These are phyloP conservation scores for Sporothrix schenckii DNA, from an alignment of 2,329 filamentous ascomycete genomes.

Conservation along the genomic window DNA sequence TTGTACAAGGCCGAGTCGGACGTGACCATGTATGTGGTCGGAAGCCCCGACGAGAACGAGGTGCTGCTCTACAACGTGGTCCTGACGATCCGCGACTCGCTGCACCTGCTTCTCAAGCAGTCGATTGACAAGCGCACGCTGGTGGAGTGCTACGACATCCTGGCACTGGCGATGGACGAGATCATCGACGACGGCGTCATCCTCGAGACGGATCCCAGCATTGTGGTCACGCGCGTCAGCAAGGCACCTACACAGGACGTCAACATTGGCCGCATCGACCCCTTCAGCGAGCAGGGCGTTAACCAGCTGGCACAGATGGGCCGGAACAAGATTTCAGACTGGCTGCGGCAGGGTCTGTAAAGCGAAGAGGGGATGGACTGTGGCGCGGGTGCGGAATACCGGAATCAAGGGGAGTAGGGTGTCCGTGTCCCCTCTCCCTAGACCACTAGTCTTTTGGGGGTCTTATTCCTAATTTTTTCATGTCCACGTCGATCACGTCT, in stretches of 20 bases:
- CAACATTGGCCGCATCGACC: slow-evolving; percentile 89
- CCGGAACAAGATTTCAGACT: slow-evolving; percentile 86
- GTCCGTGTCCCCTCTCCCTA: not conserved
- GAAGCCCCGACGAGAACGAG: slow-evolving; percentile 91
- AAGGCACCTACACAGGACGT: slow-evolving; percentile 88
- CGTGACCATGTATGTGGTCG: slow-evolving; percentile 91
- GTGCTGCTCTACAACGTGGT: slow-evolving; percentile 94
- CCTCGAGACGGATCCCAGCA: slow-evolving; percentile 93
- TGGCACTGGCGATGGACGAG: slow-evolving; percentile 92
- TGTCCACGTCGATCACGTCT: slow-evolving; percentile 4
- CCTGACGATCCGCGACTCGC: slow-evolving; percentile 82
- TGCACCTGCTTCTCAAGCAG: slow-evolving; percentile 95
- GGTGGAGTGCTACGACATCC: slow-evolving; percentile 97
- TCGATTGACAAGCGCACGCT: slow-evolving; percentile 97
- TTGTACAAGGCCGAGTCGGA: slow-evolving; percentile 98
- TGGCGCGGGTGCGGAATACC: not conserved
- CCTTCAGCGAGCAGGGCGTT: slow-evolving; percentile 86
- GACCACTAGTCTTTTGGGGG: not conserved
- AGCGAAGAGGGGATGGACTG: slow-evolving; percentile 27
- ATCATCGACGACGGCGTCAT: slow-evolving; percentile 95
- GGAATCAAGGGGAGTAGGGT: not conserved
- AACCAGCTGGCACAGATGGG: slow-evolving; percentile 93
- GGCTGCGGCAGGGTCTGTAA: slow-evolving; percentile 81
- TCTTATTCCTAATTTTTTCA: slow-evolving; percentile 4
- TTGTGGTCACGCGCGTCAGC: slow-evolving; percentile 90